Conservation (phyloP, 306 rosid genomes). For the Purshia tridentata region DNA sequence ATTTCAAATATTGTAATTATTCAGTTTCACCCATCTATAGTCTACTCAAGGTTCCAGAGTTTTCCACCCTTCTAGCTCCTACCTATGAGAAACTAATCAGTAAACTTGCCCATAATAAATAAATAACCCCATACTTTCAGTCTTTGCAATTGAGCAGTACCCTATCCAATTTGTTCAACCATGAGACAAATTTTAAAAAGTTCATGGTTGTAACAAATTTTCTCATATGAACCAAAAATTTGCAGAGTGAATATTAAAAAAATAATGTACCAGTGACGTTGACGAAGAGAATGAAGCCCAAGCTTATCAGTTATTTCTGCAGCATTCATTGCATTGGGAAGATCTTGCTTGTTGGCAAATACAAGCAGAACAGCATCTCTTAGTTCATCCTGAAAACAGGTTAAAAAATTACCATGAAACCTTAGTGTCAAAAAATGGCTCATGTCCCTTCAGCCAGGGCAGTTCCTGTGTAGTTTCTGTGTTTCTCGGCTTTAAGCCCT, state of each 20-base stretch:
- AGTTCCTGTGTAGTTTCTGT: too few relatives aligned
- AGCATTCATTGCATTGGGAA: conserved; percentile 99
- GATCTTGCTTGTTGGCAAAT: conserved; percentile 99
- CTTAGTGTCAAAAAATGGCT: background rate
- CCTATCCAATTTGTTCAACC: background rate
- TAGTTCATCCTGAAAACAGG: conserved; percentile 77
- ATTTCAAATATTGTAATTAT: background rate
- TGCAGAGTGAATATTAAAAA: conserved; percentile 9
- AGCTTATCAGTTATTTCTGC: conserved; percentile 98
- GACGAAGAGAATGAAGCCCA: conserved; percentile 95
- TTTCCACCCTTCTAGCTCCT: background rate
- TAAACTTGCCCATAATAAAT: background rate
- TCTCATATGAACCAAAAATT: background rate
- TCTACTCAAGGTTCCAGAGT: background rate
- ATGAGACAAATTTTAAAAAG: background rate
- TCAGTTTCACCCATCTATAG: background rate
- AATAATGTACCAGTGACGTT: conserved; percentile 84
- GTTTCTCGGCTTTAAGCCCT: too few relatives aligned
- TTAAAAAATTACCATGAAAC: conserved; percentile 15
- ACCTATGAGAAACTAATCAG: background rate
- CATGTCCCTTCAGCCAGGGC: too few relatives aligned
- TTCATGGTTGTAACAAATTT: background rate
- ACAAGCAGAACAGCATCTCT: conserved; percentile 96
- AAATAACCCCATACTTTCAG: background rate
- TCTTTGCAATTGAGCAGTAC: background rate